A percentile compares a stretch with the other conserved stretches of the same genome.
Evolutionary conservation across 495 filamentous ascomycete genomes (phyloP).

Genomic region (Penicillium paradoxum): DNA sequence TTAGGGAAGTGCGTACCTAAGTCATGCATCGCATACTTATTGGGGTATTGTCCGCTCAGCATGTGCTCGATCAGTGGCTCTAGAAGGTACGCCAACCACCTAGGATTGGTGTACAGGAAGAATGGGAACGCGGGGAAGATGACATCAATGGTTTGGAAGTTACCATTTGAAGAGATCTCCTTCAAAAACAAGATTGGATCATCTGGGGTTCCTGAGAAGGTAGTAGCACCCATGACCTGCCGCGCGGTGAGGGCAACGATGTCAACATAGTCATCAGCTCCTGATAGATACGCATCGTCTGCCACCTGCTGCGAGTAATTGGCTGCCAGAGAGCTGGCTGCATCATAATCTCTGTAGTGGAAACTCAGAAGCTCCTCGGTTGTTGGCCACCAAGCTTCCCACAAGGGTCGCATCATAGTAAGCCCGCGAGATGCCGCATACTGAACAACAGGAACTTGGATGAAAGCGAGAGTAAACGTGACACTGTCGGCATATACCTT

Average conservation of each 20-base stretch:
- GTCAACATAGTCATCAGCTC: slow-evolving; percentile 56
- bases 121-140: slow-evolving; percentile 95
- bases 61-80: slow-evolving; percentile 91
- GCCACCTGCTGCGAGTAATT: slow-evolving; percentile 77
- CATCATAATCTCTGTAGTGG: slow-evolving; percentile 70
- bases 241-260: slow-evolving; percentile 87
- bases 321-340: slow-evolving; percentile 55
- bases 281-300: slow-evolving; percentile 62
- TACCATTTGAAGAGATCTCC: slow-evolving; percentile 92
- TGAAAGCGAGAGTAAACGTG: slow-evolving; percentile 76
- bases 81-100: slow-evolving; percentile 84
- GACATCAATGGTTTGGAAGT: slow-evolving; percentile 94
- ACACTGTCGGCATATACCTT: slow-evolving; percentile 45
- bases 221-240: slow-evolving; percentile 85
- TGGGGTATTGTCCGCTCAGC: slow-evolving; percentile 86
- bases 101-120: slow-evolving; percentile 90
- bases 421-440: slow-evolving; percentile 78
- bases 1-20: slow-evolving; percentile 87
- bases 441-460: slow-evolving; percentile 80
- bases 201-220: slow-evolving; percentile 82
- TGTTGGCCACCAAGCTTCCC: slow-evolving; percentile 68
- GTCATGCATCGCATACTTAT: slow-evolving; percentile 90
- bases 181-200: slow-evolving; percentile 85
- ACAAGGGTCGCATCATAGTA: slow-evolving; percentile 80
- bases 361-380: slow-evolving; percentile 62